Base-by-base conservation (phyloP, 2,329 filamentous ascomycete species). In the Onygenales sp. region DNA sequence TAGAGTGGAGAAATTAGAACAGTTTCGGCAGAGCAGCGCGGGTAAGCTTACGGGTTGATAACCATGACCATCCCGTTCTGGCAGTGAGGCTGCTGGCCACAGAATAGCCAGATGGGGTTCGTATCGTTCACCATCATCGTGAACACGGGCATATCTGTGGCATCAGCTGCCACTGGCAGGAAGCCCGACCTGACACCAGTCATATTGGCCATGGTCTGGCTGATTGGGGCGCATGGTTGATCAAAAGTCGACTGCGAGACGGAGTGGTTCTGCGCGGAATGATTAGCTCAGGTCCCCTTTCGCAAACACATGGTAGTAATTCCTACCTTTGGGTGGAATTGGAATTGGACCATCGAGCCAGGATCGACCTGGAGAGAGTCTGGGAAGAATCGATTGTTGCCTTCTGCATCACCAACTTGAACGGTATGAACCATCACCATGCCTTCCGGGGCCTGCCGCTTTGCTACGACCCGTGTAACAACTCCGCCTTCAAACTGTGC, bases 31-130 rank as follows among this genome's bases (percentile, higher is more conserved):
- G 45, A n/a, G 1, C 39, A 10, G 44, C 2, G 3, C 39, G 13
- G 32, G 21, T 50, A 17, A 17, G 71, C 83, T 71, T 71, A 86
- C 83, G 85, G 81, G 70, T 91, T 90, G 66, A 90, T 83, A 35
- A 87, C 85, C 74, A 87, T 85, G 54, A 79, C 78, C 85, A 90
- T 90, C 57, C 86, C 86, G 47, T 66, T 72, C 69, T 89, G 80
- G 70, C 87, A 93, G 73, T 93, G 88, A 64, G 77, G 80, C 45
- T 67, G 82, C 69, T 89, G 84, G 33, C 82, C 83, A 72, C 87
- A 92, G 77, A 86, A 92, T 59, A 87, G 73, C 87, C 88, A 93
- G 59, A 91, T 75, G 33, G 88, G 87, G 53, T 78, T 84, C 44
- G 78, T 80, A 68, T 82, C 76, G 64, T 83, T 84, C 68, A 93